Evolutionary conservation across 176 grass and related monocot genomes (phyloP), one percentile per base, ranked within the genome.

Genomic region (Bonia amplexicaulis): DNA sequence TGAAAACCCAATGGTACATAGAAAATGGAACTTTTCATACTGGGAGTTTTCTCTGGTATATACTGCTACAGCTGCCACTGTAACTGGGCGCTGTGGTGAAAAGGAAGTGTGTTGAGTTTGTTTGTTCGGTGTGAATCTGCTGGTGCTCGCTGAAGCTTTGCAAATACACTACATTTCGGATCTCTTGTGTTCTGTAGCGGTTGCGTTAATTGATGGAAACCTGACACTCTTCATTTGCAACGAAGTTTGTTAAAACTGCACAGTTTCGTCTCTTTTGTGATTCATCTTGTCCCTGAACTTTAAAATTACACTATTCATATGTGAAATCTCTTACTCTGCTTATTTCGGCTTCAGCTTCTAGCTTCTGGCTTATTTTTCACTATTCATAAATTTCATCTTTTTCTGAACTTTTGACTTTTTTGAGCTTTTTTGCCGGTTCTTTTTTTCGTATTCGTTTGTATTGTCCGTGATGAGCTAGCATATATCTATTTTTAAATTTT

Each of bases 111-210:
- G 5, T 60, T n/a, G 39, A 26, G 64, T 45, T 54, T 45, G 78
- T 86, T 78, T 33, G 61, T 83, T 35, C 3, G 23, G 25, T 85
- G 64, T 61, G 69, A 69, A 76, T 45, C 64, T 86, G 13, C 9
- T 73, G 74, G 15, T 6, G 74, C 46, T 55, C 54, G 33, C 9
- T 52, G n/a, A 37, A 79, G 46, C 44, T 65, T 60, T 78, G 80
- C 73, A 53, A 27, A 25, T 61, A 22, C 29, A 15, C 19, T 63
- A 37, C 55, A 3, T 40, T 61, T 22, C 0, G 69, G 69, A 63
- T 63, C 25, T 60, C 16, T 6, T 60, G 12, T 41, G 64, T 67
- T 40, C 6, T 64, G 27, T 73, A 60, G 44, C 16, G 44, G 27
- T 35, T 64, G 44, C 10, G 12, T 83, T 47, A 19, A 1, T 71